A percentile compares a stretch with the other conserved stretches of the same genome.
Conservation (phyloP, 2,329 filamentous ascomycete species). For the Ophiocordyceps sinensis region DNA sequence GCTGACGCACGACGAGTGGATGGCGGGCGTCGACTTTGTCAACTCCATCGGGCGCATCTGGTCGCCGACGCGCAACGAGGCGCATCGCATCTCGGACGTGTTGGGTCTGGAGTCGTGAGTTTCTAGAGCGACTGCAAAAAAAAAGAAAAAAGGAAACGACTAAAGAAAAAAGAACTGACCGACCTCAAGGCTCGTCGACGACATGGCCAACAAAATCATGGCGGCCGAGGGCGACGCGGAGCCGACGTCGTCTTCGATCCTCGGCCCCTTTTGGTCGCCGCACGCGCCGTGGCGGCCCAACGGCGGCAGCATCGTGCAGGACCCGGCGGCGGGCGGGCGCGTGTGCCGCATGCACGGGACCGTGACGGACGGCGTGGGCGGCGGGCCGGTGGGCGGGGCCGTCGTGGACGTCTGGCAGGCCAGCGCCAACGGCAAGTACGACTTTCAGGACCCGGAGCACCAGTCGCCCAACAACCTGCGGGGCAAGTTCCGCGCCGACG, state of each 20-base stretch:
- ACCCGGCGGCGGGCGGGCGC: constrained; percentile 41
- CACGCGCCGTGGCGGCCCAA: constrained; percentile 57
- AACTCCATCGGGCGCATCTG: constrained; percentile 60
- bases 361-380: constrained; percentile 49
- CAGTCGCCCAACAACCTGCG: constrained; percentile 61
- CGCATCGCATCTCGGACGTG: constrained; percentile 58
- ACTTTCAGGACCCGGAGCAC: constrained; percentile 59
- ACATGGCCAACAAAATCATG: constrained; percentile 50
- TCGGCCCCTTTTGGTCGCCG: constrained; percentile 67
- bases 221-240: constrained; percentile 45
- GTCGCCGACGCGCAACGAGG: constrained; percentile 56
- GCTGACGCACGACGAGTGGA: constrained; percentile 64
- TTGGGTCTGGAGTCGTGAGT: constrained; percentile 58
- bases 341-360: constrained; percentile 55
- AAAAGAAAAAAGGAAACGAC: too few relatives aligned
- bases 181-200: constrained; percentile 36
- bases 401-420: constrained; percentile 72
- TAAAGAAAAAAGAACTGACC: background rate
- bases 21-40: constrained; percentile 59
- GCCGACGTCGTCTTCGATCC: constrained; percentile 62
- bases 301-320: constrained; percentile 52
- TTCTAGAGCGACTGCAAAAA: too few relatives aligned
- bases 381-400: constrained; percentile 50
- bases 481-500: constrained; percentile 59
- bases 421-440: constrained; percentile 61